Evolutionary conservation across 345 rosid species (phyloP).

Genomic region (Brassica cretica): DNA sequence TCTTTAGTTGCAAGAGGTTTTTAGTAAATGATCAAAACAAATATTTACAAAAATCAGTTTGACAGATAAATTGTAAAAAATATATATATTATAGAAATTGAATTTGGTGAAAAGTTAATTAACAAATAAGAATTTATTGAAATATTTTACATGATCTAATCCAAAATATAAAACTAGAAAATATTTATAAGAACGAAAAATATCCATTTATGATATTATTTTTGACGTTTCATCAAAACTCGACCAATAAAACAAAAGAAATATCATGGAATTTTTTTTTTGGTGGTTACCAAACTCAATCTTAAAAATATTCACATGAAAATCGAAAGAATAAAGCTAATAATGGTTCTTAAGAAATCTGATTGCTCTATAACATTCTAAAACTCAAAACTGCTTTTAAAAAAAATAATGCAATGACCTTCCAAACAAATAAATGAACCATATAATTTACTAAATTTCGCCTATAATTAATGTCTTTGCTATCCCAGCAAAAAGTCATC

Average conservation of each 20-base stretch:
- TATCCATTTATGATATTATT: too few relatives aligned
- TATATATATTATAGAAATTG: background rate
- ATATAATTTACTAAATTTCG: background rate
- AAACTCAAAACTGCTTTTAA: background rate
- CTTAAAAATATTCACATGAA: too few relatives aligned
- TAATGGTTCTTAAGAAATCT: background rate
- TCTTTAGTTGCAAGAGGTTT: background rate
- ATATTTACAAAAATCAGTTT: too few relatives aligned
- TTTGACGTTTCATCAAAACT: too few relatives aligned
- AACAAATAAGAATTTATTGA: too few relatives aligned
- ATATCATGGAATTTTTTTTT: too few relatives aligned
- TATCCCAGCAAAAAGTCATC: background rate
- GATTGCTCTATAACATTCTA: too few relatives aligned
- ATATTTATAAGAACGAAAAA: too few relatives aligned
- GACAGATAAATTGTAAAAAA: too few relatives aligned
- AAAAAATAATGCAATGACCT: background rate
- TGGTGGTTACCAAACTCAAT: too few relatives aligned
- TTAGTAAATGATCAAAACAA: background rate
- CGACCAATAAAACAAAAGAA: too few relatives aligned
- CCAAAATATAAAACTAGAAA: background rate
- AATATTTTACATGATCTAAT: background rate
- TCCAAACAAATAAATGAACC: background rate
- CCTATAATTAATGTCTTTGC: background rate
- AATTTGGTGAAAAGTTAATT: background rate
- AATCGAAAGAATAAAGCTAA: background rate